phyloP scores from a whole-genome alignment of 1,139 yeast genomes.

The Eremothecium coryli region DNA sequence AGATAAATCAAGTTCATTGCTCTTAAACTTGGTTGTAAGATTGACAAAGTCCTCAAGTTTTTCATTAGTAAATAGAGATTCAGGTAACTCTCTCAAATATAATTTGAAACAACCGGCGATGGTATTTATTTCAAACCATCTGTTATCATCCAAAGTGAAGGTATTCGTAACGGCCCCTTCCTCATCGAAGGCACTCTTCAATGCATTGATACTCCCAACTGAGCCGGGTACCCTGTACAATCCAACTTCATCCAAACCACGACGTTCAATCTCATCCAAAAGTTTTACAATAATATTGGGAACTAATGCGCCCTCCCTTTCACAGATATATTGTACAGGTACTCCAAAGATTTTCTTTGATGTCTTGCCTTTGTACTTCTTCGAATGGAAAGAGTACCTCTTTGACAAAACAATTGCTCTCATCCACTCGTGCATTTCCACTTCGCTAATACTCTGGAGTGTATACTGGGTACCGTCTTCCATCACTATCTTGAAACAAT shows the following conservation, averaged over 20 bases:
- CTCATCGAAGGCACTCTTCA: slow-evolving; percentile 66
- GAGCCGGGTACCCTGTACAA: slow-evolving; percentile 89
- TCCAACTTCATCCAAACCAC: slow-evolving; percentile 87
- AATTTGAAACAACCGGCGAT: slow-evolving; percentile 85
- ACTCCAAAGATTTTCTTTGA: slow-evolving; percentile 70
- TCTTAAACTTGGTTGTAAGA: slow-evolving; percentile 30
- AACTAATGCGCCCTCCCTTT: slow-evolving; percentile 50
- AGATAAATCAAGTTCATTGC: slow-evolving; percentile 18
- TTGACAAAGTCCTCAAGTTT: slow-evolving; percentile 45
- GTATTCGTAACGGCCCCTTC: slow-evolving; percentile 41
- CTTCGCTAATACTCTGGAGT: slow-evolving; percentile 60
- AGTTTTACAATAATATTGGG: slow-evolving; percentile 63
- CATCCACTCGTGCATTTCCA: slow-evolving; percentile 72
- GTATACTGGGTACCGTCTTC: slow-evolving; percentile 49
- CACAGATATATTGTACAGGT: slow-evolving; percentile 68
- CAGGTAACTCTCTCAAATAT: slow-evolving; percentile 81
- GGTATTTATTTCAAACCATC: slow-evolving; percentile 77
- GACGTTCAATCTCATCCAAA: slow-evolving; percentile 64
- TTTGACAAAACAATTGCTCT: slow-evolving; percentile 36
- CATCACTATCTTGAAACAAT: slow-evolving; percentile 50
- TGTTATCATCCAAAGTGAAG: slow-evolving; percentile 55
- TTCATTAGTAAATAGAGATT: slow-evolving; percentile 62
- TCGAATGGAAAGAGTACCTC: slow-evolving; percentile 36
- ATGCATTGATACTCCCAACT: slow-evolving; percentile 60
- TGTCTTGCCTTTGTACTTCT: slow-evolving; percentile 32